Conservation (phyloP, 1,139 yeast genomes). For the Debaryomyces sp. region DNA sequence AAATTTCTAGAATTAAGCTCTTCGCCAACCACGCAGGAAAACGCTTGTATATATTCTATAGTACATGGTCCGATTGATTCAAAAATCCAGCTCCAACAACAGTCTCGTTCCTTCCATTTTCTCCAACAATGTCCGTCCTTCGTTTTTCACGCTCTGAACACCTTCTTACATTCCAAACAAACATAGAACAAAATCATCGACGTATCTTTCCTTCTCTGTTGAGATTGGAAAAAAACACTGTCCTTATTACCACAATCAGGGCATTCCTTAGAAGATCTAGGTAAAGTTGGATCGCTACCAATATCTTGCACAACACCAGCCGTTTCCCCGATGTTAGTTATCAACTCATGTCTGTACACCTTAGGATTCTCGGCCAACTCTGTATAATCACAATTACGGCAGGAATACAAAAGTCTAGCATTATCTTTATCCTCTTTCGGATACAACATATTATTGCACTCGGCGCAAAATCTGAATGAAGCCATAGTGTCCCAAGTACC, state of each 20-base stretch:
- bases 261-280: constrained; percentile 91
- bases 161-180: constrained; percentile 83
- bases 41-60: constrained; percentile 7
- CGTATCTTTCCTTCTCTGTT: constrained; percentile 92
- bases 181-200: constrained; percentile 95
- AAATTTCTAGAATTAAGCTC: constrained; percentile 1
- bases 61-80: constrained; percentile 4
- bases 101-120: background rate
- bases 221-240: constrained; percentile 96
- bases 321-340: constrained; percentile 87
- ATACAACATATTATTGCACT: constrained; percentile 96
- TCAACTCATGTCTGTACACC: constrained; percentile 91
- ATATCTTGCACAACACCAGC: constrained; percentile 98
- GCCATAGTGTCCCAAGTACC: constrained; percentile 52
- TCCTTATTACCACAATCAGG: constrained; percentile 86
- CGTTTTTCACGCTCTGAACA: constrained; percentile 47
- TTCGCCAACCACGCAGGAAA: background rate
- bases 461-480: constrained; percentile 90
- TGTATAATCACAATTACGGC: constrained; percentile 93
- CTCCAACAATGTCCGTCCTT: too few species aligned
- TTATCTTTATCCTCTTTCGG: constrained; percentile 92
- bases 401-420: constrained; percentile 77
- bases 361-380: constrained; percentile 88
- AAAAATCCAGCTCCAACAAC: background rate
- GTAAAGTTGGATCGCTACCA: constrained; percentile 94